phyloP scores from a whole-genome alignment of 257 asterid species.

The Asclepias syriaca region DNA sequence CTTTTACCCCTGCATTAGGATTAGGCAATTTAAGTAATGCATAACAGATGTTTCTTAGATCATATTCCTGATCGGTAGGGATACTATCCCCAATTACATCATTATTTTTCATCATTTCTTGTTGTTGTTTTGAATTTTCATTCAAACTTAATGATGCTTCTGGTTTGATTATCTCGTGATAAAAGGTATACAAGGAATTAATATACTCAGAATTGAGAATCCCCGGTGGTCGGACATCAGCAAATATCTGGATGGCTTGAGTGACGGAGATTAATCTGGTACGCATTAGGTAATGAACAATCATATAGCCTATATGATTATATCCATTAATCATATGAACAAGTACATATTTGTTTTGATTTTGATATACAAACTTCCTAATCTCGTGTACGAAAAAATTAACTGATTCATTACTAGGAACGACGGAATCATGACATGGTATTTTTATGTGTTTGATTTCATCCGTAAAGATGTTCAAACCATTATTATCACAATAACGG shows the following conservation, averaged over 20 bases:
- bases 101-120: slow-evolving; percentile 42
- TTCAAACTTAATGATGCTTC: slow-evolving; percentile 12
- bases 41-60: slow-evolving; percentile 60
- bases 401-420: background rate
- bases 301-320: slow-evolving; percentile 86
- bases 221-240: slow-evolving; percentile 59
- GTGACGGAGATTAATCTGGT: slow-evolving; percentile 53
- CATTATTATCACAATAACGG: background rate
- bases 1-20: slow-evolving; percentile 61
- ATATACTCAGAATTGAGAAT: slow-evolving; percentile 42
- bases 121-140: slow-evolving; percentile 48
- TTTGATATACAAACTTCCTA: slow-evolving; percentile 51
- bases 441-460: background rate
- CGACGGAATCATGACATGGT: background rate
- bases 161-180: slow-evolving; percentile 66
- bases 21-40: slow-evolving; percentile 55
- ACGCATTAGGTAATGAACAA: slow-evolving; percentile 80
- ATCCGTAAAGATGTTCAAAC: background rate
- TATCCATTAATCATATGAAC: slow-evolving; percentile 87
- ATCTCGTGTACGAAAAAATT: background rate
- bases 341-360: slow-evolving; percentile 55
- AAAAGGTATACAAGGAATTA: slow-evolving; percentile 62
- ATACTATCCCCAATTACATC: slow-evolving; percentile 71
- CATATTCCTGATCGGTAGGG: slow-evolving; percentile 57
- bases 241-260: slow-evolving; percentile 64